phyloP scores from a whole-genome alignment of 257 asterid species.

The Solanum etuberosum region DNA sequence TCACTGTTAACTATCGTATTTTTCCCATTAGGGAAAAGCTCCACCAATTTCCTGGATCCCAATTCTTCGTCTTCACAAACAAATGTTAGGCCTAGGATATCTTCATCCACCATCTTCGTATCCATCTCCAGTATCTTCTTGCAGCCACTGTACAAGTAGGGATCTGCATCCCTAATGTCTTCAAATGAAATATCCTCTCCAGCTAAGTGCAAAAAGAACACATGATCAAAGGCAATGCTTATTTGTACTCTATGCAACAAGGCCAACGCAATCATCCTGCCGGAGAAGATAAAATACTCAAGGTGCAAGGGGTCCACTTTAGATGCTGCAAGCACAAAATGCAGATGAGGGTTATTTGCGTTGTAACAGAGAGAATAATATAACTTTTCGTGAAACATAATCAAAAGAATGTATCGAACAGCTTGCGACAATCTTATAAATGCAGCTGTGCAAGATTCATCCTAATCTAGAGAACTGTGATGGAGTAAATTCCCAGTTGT shows the following conservation, averaged over 20 bases:
- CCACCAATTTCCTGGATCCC: background rate
- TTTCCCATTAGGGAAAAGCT: background rate
- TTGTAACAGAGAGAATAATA: background rate
- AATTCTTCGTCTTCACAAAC: too few relatives aligned
- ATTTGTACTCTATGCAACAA: too few relatives aligned
- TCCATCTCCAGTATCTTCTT: background rate
- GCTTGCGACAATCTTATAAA: background rate
- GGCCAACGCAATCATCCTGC: background rate
- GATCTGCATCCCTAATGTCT: background rate
- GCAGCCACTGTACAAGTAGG: background rate
- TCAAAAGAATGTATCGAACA: background rate
- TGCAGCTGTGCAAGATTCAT: background rate
- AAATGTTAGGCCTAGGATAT: background rate
- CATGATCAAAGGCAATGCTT: too few relatives aligned
- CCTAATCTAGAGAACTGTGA: background rate
- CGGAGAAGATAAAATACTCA: slow-evolving; percentile 38
- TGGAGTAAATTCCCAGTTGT: background rate
- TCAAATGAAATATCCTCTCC: background rate
- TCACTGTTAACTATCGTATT: too few relatives aligned
- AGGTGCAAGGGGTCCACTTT: slow-evolving; percentile 81
- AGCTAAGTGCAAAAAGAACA: background rate
- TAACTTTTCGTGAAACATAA: background rate
- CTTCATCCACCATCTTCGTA: background rate
- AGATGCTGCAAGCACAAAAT: slow-evolving; percentile 50
- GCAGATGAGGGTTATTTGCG: background rate